phyloP scores from a whole-genome alignment of 73 alveolate genomes.

The Effrenium voratum region DNA sequence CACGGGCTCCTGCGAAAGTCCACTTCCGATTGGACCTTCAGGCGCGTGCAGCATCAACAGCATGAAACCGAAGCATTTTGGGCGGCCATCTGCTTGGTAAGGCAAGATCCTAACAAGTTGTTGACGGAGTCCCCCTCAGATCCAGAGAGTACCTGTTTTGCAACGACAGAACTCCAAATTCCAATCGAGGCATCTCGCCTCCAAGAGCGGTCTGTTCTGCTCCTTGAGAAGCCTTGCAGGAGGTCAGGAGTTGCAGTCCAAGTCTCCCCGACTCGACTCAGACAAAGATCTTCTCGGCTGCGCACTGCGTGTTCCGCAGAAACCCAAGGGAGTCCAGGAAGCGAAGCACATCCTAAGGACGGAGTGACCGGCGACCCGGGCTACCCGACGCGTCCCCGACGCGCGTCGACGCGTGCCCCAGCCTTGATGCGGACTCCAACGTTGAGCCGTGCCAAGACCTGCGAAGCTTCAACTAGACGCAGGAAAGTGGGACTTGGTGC shows the following conservation, averaged over 20 bases:
- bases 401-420: not conserved
- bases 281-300: not conserved
- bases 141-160: slow-evolving; percentile 55
- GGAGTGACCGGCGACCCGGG: not conserved
- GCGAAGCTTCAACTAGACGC: not conserved
- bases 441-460: slow-evolving; percentile 72
- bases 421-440: slow-evolving; percentile 87
- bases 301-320: slow-evolving; percentile 37
- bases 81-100: not conserved
- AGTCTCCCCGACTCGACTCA: not conserved
- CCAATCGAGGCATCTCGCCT: slow-evolving; percentile 9
- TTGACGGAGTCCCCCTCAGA: slow-evolving; percentile 80
- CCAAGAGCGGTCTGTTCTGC: slow-evolving; percentile 77
- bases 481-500: not conserved
- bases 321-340: slow-evolving; percentile 52
- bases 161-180: not conserved
- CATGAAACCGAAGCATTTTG: not conserved
- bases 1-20: slow-evolving; percentile 68
- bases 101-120: slow-evolving; percentile 9
- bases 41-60: not conserved
- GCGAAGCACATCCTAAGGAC: slow-evolving; percentile 36
- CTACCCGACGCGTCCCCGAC: not conserved
- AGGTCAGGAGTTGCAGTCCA: too few species aligned
- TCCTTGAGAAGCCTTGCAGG: slow-evolving; percentile 40
- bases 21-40: slow-evolving; percentile 74